Evolutionary conservation across 1,284 basidiomycete species (phyloP), one percentile per base, ranked within the genome.

Genomic region (Ustilago cynodontis): DNA sequence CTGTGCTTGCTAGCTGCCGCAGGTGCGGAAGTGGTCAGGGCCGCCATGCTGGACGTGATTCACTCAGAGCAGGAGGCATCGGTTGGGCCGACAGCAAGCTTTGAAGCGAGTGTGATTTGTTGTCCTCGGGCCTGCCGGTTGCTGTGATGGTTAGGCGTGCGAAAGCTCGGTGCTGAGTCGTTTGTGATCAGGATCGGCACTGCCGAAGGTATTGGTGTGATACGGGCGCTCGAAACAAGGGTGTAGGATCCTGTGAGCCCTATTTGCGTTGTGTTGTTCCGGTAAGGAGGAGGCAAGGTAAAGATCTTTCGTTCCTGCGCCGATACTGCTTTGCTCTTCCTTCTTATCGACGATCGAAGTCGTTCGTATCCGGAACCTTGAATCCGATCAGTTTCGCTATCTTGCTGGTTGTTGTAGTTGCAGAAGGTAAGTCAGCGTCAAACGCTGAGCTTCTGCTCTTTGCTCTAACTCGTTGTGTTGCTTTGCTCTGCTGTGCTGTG

Each of bases 401-500:
- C 35, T 37, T 37, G 7, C 3, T 14, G 35, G 14, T 37, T 16
- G 35, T 37, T 37, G 14, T 37, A 13, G 35, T 37, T 37, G 14
- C 35, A 37, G 35, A 37, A 37, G 35, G 35, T 37, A 14, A 16
- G 8, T 37, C 7, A 49, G 47, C 9, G 26, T 28, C 11, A 11
- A 49, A 28, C 24, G 2, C 4, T 49, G 24, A 49, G 18, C 43
- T 20, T 45, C 8, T n/a, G 5, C 18, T 45, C 7, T 51, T 28
- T 43, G 62, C 62, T n/a, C n/a, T n/a, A n/a, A n/a, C n/a, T 54
- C 50, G 56, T 41, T 47, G 56, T 49, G 45, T 26, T 49, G 45
- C 45, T 49, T 49, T 49, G 24, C 45, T 26, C 18, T 59, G 50
- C 62, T 26, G 2, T 59, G 39, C 62, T 64, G 26, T 35, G 63